phyloP scores from a whole-genome alignment of 192 early-diverging fungal species.

The Backusella mclennaniae region DNA sequence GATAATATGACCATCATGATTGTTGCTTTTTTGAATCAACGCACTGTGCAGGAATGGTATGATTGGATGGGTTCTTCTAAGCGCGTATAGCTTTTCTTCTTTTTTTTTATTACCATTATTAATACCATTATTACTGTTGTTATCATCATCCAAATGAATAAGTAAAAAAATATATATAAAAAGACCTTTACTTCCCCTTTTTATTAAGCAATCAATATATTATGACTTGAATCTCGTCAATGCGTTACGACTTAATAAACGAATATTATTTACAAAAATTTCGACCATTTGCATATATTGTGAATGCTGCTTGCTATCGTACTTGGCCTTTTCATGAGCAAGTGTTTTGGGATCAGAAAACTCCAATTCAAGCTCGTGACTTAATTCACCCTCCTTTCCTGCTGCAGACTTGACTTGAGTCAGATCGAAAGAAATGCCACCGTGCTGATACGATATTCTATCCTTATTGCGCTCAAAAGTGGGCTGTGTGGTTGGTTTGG shows the following conservation, averaged over 20 bases:
- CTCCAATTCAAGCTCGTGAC: conserved; percentile 87
- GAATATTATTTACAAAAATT: conserved; percentile 77
- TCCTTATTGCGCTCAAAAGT: conserved; percentile 80
- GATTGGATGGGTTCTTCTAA: conserved; percentile 30
- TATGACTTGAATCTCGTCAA: neutral
- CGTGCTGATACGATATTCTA: conserved; percentile 81
- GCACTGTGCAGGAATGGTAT: conserved; percentile 74
- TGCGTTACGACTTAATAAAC: conserved; percentile 45
- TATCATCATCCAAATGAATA: too few species aligned
- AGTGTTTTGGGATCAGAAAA: conserved; percentile 58
- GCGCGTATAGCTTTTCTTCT: neutral
- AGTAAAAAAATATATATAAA: too few species aligned
- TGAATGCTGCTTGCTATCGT: conserved; percentile 57
- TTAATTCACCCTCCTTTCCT: conserved; percentile 50
- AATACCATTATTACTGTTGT: too few species aligned
- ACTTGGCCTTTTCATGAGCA: conserved; percentile 59
- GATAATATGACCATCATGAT: conserved; percentile 99
- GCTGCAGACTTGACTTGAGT: conserved; percentile 72
- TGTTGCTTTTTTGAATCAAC: conserved; percentile 78
- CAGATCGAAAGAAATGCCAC: conserved; percentile 82
- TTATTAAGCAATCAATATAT: neutral
- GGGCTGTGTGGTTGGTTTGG: conserved; percentile 27
- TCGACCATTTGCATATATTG: conserved; percentile 70
- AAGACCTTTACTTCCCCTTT: neutral
- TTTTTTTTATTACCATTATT: neutral